phyloP scores from a whole-genome alignment of 2,329 filamentous ascomycete species.

The Trichoderma sp. region DNA sequence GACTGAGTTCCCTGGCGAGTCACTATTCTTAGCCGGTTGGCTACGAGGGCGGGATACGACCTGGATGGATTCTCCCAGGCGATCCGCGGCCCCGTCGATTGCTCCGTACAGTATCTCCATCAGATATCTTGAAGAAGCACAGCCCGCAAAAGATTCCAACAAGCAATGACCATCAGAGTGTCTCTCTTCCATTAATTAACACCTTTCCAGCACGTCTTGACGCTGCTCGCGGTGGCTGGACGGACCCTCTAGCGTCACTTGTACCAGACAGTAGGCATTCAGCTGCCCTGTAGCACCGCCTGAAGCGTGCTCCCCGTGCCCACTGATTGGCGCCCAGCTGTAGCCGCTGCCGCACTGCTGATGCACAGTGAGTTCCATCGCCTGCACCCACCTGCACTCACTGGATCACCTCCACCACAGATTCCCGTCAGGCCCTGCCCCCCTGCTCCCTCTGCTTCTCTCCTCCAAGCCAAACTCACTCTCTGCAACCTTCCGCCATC shows the following conservation, averaged over 20 bases:
- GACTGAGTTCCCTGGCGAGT: too few species aligned
- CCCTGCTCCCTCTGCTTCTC: neutral
- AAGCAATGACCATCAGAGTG: too few species aligned
- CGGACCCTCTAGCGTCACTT: neutral
- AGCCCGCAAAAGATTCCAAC: neutral
- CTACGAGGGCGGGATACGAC: too few species aligned
- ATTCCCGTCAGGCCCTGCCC: neutral
- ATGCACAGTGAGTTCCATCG: too few species aligned
- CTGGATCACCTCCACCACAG: neutral
- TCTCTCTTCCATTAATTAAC: too few species aligned
- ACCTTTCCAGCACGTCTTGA: too few species aligned
- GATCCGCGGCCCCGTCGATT: too few species aligned
- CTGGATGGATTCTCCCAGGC: too few species aligned
- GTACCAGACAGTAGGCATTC: too few species aligned
- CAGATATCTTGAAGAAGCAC: neutral
- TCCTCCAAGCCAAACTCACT: neutral
- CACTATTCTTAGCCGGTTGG: too few species aligned
- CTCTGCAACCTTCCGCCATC: neutral
- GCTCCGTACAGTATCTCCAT: too few species aligned
- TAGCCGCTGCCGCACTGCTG: neutral
- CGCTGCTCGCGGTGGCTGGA: slow-evolving; percentile 6
- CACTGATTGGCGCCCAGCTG: slow-evolving; percentile 1
- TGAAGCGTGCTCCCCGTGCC: neutral
- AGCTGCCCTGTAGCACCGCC: neutral
- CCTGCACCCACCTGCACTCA: neutral